Evolutionary conservation across 2,329 filamentous ascomycete genomes (phyloP), one percentile per base, ranked within the genome.

Genomic region (Hirsutella rhossiliensis): DNA sequence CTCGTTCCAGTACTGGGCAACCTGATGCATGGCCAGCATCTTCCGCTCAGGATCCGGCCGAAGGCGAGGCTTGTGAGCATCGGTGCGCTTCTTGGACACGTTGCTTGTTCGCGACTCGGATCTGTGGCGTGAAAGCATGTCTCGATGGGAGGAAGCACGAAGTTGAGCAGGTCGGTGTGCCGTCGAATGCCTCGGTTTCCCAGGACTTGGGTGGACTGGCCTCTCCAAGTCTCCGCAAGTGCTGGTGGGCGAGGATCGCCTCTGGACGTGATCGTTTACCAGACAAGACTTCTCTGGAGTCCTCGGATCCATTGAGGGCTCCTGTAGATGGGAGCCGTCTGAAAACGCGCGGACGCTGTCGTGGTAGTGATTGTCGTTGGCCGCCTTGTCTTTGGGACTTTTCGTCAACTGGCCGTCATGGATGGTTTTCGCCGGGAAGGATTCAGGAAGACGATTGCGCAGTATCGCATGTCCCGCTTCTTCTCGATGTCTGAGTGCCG

Each of bases 1-100:
- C 37, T 63, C 52, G 30, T 64, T 64, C 61, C 60, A 62, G 23
- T 54, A 49, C 4, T 55, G 44, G 28, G 58, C 58, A 20, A 63
- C 51, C 12, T 60, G 52, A 11, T 56, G 48, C 60, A 64, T 62
- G 15, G 55, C 54, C 7, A 50, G 40, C 36, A 50, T 53, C 30
- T 58, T 61, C n/a, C 55, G 54, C 12, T 56, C 48, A 7, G 50
- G 43, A 11, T 55, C 50, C 17, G 40, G 40, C 13, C 38, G 44
- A 30, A 37, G 43, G 4, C 34, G 48, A 4, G 43, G 43, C 18
- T 54, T 57, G 18, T 44, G 43, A 5, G 45, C 36, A 4, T 40
- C 29, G 20, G 50, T 51, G 41, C 58, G 48, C 43, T 60, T 64
- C 31, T 45, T 56, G 4, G 60, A 62, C 7, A 62, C 57, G 28